phyloP scores from a whole-genome alignment of 1,284 basidiomycete species.

The Sparassis latifolia region DNA sequence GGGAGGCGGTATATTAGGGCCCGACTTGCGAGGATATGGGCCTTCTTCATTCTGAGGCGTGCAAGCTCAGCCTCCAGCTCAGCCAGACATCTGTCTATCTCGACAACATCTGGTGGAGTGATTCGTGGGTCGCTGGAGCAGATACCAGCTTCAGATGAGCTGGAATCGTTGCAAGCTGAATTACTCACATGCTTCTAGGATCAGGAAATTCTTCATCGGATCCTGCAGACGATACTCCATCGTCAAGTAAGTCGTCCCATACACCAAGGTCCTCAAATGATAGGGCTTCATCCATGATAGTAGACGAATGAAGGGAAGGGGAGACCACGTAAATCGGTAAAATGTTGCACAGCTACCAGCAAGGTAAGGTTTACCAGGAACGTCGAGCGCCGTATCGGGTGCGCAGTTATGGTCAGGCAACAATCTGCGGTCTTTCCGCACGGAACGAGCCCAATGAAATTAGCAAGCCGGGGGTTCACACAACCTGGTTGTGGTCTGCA shows the following conservation, averaged over 20 bases:
- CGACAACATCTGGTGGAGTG: slow-evolving; percentile 17
- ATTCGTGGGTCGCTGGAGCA: slow-evolving; percentile 19
- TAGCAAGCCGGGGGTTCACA: no score
- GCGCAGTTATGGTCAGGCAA: no score
- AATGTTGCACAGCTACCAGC: no score
- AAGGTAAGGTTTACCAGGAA: no score
- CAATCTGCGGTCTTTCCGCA: no score
- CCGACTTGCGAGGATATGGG: slow-evolving; percentile 19
- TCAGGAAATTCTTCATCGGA: slow-evolving; percentile 15
- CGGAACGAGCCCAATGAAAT: no score
- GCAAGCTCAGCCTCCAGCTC: slow-evolving; percentile 22
- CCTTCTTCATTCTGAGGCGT: slow-evolving; percentile 16
- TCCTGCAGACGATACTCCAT: slow-evolving; percentile 9
- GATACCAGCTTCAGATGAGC: neutral
- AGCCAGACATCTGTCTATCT: slow-evolving; percentile 21
- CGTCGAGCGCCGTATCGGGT: no score
- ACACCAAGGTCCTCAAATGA: slow-evolving; percentile 23
- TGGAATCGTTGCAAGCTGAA: neutral
- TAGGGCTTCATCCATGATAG: neutral
- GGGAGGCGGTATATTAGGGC: slow-evolving; percentile 27
- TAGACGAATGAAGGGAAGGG: no score
- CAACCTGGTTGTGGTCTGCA: no score
- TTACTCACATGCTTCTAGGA: slow-evolving; percentile 15
- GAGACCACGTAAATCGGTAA: no score
- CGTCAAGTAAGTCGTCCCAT: slow-evolving; percentile 20